Conservation (phyloP, 108 stramenopile genomes). For the Cyclotella sp. region DNA sequence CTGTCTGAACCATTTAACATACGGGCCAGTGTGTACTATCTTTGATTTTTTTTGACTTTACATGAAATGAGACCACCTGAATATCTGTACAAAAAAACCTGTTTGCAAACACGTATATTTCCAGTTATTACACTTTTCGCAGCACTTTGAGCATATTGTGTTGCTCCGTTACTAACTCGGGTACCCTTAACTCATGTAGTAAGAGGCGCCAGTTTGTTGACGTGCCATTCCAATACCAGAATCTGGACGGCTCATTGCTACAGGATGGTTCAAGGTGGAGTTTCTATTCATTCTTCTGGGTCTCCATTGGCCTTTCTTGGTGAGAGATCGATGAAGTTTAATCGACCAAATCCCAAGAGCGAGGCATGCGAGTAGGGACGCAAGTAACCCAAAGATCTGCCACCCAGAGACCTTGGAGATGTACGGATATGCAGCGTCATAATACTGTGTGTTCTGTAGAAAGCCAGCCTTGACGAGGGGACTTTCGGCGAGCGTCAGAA, state of each 20-base stretch:
- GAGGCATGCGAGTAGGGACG: conserved; percentile 20
- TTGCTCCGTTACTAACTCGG: neutral
- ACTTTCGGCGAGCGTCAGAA: conserved; percentile 48
- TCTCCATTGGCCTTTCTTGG: conserved; percentile 46
- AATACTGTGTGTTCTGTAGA: neutral
- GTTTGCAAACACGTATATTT: neutral
- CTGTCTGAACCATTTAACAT: neutral
- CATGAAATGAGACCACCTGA: neutral
- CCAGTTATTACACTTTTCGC: neutral
- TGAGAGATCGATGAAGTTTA: conserved; percentile 37
- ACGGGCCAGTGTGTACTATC: neutral
- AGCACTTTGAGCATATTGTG: neutral
- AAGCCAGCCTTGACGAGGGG: conserved; percentile 6
- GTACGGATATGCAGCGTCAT: conserved; percentile 17
- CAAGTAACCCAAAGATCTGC: conserved; percentile 37
- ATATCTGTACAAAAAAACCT: conserved; percentile 12
- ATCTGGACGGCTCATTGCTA: conserved; percentile 2
- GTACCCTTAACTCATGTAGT: conserved; percentile 20
- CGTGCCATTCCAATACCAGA: conserved; percentile 35
- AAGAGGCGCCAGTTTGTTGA: neutral
- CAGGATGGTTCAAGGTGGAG: neutral
- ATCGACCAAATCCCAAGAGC: conserved; percentile 22
- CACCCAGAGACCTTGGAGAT: conserved; percentile 31
- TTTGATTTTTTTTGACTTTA: neutral
- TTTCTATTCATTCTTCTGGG: conserved; percentile 18